A percentile compares a stretch with the other conserved stretches of the same genome.
phyloP scores from a whole-genome alignment of 1,284 basidiomycete species.

The Trametes versicolor region DNA sequence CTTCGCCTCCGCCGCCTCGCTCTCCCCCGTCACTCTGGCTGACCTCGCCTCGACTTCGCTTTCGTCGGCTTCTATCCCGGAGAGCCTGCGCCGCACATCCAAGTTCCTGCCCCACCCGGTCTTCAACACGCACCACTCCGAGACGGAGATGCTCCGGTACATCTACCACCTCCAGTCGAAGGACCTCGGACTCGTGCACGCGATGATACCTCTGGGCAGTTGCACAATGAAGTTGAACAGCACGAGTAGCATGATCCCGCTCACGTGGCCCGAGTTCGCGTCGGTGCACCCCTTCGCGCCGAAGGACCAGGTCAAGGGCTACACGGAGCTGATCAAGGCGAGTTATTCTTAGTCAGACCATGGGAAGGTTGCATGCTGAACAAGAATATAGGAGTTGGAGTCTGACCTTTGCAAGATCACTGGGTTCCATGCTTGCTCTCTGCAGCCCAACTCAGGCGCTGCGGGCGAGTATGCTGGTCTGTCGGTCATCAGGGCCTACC shows the following conservation, averaged over 20 bases:
- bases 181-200: constrained; percentile 94
- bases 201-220: constrained; percentile 97
- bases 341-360: constrained; percentile 12
- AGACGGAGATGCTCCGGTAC: constrained; percentile 98
- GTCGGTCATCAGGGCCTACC: constrained; percentile 93
- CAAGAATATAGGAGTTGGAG: constrained; percentile 78
- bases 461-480: constrained; percentile 97
- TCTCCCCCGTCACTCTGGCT: constrained; percentile 52
- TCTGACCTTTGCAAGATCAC: constrained; percentile 93
- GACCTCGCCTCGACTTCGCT: constrained; percentile 55
- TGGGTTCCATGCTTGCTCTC: constrained; percentile 93
- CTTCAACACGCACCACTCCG: constrained; percentile 96
- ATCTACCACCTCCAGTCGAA: constrained; percentile 94
- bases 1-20: constrained; percentile 72
- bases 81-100: constrained; percentile 74
- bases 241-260: constrained; percentile 95
- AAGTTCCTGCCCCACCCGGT: constrained; percentile 88
- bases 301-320: constrained; percentile 90
- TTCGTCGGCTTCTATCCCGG: constrained; percentile 57
- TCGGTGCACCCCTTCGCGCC: constrained; percentile 95
- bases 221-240: constrained; percentile 99
- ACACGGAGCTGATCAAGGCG: constrained; percentile 84
- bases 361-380: constrained; percentile 20
- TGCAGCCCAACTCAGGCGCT: constrained; percentile 98
- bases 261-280: constrained; percentile 94